A percentile compares a stretch with the other conserved stretches of the same genome.
phyloP scores from a whole-genome alignment of 768 basidiomycete species.

The Mycena latifolia region DNA sequence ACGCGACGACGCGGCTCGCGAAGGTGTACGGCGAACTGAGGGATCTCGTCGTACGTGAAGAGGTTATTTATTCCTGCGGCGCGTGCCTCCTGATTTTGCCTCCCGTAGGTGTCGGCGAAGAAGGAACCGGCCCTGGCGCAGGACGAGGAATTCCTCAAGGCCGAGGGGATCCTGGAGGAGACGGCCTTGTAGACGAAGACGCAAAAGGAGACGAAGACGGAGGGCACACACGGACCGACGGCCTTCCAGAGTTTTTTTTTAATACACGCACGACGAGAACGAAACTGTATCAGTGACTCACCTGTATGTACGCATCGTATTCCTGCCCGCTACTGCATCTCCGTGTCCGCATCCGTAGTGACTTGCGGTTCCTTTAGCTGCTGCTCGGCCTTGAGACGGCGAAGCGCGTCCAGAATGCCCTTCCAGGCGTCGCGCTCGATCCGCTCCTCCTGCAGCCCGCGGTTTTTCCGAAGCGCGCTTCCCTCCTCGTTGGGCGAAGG shows the following conservation, averaged over 20 bases:
- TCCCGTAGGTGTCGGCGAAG: conserved; percentile 57
- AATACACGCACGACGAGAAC: background rate
- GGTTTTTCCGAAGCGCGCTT: conserved; percentile 53
- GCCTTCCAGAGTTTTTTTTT: conserved; percentile 11
- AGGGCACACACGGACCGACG: background rate
- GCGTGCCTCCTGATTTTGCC: conserved; percentile 13
- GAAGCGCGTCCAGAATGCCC: conserved; percentile 76
- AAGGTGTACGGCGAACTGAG: conserved; percentile 73
- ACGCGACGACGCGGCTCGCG: conserved; percentile 71
- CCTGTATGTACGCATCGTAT: conserved; percentile 22
- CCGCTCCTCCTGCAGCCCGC: conserved; percentile 83
- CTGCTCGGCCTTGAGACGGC: conserved; percentile 65
- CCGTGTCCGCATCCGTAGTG: conserved; percentile 42
- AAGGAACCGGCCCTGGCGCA: conserved; percentile 54
- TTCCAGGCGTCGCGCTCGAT: conserved; percentile 84
- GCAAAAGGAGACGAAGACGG: too few relatives aligned
- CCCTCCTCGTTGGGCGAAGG: conserved; percentile 56
- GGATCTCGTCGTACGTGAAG: conserved; percentile 73
- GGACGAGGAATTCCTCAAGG: conserved; percentile 63
- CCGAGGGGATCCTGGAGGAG: conserved; percentile 68
- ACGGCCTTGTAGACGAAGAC: conserved; percentile 58
- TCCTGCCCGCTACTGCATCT: conserved; percentile 32
- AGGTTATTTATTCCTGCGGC: conserved; percentile 19
- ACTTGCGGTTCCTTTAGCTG: background rate
- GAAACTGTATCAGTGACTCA: conserved; percentile 27